These are phyloP conservation scores for Crassisporium funariophilum DNA, from an alignment of 768 basidiomycete genomes.

Conservation along the genomic window DNA sequence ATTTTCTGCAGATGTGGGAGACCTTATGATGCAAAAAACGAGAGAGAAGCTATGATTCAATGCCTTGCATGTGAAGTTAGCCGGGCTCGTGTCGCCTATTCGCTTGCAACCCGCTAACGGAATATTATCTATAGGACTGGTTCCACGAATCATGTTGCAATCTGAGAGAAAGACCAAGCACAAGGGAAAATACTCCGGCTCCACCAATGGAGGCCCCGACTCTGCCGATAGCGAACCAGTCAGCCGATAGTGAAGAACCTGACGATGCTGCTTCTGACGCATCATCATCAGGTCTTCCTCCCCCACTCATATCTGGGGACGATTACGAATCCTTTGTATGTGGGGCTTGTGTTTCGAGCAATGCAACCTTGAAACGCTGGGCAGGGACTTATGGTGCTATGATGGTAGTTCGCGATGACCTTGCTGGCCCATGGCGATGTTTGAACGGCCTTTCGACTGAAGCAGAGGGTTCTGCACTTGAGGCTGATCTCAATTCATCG, in stretches of 20 bases:
- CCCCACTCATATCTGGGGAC: slow-evolving; percentile 62
- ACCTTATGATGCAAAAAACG: slow-evolving; percentile 70
- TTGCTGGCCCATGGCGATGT: slow-evolving; percentile 52
- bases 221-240: slow-evolving; percentile 7
- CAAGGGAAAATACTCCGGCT: slow-evolving; percentile 44
- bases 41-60: slow-evolving; percentile 87
- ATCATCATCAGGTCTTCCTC: slow-evolving; percentile 67
- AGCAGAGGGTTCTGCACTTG: slow-evolving; percentile 28
- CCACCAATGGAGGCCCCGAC: slow-evolving; percentile 3
- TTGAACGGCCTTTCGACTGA: slow-evolving; percentile 35
- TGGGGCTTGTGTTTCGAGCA: slow-evolving; percentile 61
- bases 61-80: slow-evolving; percentile 83
- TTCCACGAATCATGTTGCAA: slow-evolving; percentile 90
- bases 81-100: too few species aligned
- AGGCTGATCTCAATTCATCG: slow-evolving; percentile 24
- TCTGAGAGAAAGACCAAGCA: slow-evolving; percentile 64
- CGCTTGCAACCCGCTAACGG: not conserved
- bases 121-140: slow-evolving; percentile 64
- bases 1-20: slow-evolving; percentile 76
- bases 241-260: slow-evolving; percentile 28
- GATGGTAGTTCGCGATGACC: slow-evolving; percentile 61
- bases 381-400: slow-evolving; percentile 71
- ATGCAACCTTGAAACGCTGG: slow-evolving; percentile 54
- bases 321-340: slow-evolving; percentile 83
- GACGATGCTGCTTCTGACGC: slow-evolving; percentile 60